Evolutionary conservation across 2,329 filamentous ascomycete species (phyloP).

Genomic region (Bipolaris victoriae): DNA sequence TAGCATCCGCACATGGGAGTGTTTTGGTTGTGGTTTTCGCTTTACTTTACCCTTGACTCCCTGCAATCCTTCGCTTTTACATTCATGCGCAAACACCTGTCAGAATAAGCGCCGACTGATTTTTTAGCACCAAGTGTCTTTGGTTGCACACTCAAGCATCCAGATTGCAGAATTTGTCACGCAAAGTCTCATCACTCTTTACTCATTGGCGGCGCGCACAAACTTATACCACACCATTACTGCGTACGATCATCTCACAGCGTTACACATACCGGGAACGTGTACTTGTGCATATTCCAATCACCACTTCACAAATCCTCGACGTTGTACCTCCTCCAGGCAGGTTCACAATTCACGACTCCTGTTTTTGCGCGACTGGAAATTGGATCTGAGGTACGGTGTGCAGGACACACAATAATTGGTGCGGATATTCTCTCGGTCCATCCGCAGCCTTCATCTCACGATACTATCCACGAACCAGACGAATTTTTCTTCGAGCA

Average conservation of each 20-base stretch:
- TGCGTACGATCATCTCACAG: conserved; percentile 9
- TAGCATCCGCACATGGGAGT: not conserved
- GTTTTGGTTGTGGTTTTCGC: not conserved
- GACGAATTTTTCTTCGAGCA: not conserved
- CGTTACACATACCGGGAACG: conserved; percentile 14
- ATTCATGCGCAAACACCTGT: not conserved
- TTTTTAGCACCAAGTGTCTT: not conserved
- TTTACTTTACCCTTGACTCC: not conserved
- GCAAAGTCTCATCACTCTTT: conserved; percentile 3
- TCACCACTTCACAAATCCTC: not conserved
- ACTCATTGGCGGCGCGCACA: conserved; percentile 12
- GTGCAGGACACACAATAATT: not conserved
- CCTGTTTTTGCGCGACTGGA: not conserved
- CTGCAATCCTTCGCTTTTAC: not conserved
- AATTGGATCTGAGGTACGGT: not conserved
- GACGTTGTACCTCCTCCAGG: not conserved
- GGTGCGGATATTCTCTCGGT: not conserved
- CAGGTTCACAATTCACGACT: not conserved
- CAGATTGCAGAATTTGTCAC: conserved; percentile 3
- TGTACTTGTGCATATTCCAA: conserved; percentile 2
- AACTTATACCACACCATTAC: conserved; percentile 9
- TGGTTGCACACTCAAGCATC: not conserved
- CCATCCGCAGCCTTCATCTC: not conserved
- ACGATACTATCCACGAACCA: not conserved
- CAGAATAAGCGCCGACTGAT: not conserved